phyloP scores from a whole-genome alignment of 805 yeast genomes.

The Candida insectorum region DNA sequence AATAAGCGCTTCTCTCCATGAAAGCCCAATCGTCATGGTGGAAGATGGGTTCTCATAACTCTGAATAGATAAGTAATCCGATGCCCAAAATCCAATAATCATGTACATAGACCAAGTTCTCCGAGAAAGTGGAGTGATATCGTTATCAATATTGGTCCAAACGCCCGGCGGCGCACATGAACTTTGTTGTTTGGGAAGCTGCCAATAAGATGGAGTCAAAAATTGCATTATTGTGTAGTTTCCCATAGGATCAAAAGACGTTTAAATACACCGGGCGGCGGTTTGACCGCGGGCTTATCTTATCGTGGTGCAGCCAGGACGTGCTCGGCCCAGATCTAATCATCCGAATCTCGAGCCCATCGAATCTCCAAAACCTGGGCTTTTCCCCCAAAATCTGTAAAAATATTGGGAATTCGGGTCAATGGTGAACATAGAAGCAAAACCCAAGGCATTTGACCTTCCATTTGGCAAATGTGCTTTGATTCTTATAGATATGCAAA shows the following conservation, averaged over 20 bases:
- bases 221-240: too few species aligned
- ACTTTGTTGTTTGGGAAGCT: slow-evolving; percentile 8
- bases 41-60: slow-evolving; percentile 11
- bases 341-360: too few species aligned
- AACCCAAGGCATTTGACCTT: slow-evolving; percentile 5
- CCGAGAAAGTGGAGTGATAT: slow-evolving; percentile 8
- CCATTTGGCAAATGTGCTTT: slow-evolving; percentile 7
- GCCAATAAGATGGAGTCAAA: too few species aligned
- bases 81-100: slow-evolving; percentile 14
- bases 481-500: slow-evolving; percentile 10
- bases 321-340: too few species aligned
- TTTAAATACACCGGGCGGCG: too few species aligned
- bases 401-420: too few species aligned
- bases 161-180: slow-evolving; percentile 13
- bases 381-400: too few species aligned
- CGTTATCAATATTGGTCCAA: slow-evolving; percentile 13
- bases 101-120: slow-evolving; percentile 11
- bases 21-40: slow-evolving; percentile 8
- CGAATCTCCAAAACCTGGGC: too few species aligned
- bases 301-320: too few species aligned
- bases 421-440: too few species aligned
- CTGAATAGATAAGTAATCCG: slow-evolving; percentile 10
- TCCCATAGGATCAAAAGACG: too few species aligned
- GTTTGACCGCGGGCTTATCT: neutral
- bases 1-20: slow-evolving; percentile 17